Conservation (phyloP, 345 rosid genomes). For the Citrus reticulata region DNA sequence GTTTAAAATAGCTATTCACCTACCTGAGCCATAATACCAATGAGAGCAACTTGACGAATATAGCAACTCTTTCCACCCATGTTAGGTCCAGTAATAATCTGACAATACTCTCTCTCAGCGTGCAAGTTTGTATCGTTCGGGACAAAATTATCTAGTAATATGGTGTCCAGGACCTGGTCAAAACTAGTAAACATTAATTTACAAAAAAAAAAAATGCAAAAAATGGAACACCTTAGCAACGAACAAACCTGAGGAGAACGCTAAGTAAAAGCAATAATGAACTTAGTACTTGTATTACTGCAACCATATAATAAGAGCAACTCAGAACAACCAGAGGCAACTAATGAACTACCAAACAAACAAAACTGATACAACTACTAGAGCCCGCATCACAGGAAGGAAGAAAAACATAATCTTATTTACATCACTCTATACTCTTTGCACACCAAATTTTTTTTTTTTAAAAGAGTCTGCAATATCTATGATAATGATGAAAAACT, state of each 20-base stretch:
- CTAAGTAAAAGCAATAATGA: not conserved
- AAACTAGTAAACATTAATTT: not conserved
- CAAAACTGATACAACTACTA: not conserved
- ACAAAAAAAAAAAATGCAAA: not conserved
- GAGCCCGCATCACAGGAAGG: not conserved
- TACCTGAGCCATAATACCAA: slow-evolving; percentile 95
- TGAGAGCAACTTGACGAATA: slow-evolving; percentile 94
- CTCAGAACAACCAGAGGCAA: not conserved
- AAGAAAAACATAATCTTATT: not conserved
- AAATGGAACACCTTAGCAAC: not conserved
- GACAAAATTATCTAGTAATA: slow-evolving; percentile 73
- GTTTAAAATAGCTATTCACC: not conserved
- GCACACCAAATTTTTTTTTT: not conserved
- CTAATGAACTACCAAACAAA: not conserved
- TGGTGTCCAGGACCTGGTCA: slow-evolving; percentile 72
- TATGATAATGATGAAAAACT: not conserved
- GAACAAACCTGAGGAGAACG: not conserved
- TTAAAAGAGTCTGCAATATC: not conserved
- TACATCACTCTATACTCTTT: not conserved
- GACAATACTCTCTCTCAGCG: slow-evolving; percentile 64
- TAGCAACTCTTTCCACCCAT: slow-evolving; percentile 99
- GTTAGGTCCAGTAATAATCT: slow-evolving; percentile 93
- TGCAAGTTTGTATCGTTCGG: slow-evolving; percentile 85
- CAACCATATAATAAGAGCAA: not conserved
- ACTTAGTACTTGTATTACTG: not conserved